phyloP scores from a whole-genome alignment of 1,139 yeast species.

The Saccharomycopsis crataegensis region DNA sequence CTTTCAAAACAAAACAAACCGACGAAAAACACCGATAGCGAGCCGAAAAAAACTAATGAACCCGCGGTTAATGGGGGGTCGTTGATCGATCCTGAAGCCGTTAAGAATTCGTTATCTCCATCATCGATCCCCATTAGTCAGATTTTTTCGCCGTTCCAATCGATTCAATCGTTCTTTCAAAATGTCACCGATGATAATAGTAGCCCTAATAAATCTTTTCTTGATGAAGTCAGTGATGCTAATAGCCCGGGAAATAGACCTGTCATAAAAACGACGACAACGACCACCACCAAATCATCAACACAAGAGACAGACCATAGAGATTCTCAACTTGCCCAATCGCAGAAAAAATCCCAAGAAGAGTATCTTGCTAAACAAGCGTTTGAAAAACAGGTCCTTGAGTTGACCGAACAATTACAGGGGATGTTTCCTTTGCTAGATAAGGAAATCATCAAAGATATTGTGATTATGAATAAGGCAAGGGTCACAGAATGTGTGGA shows the following conservation, averaged over 20 bases:
- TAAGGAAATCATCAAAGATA: slow-evolving; percentile 59
- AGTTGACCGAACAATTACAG: slow-evolving; percentile 40
- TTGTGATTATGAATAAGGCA: slow-evolving; percentile 59
- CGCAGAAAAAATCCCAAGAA: slow-evolving; percentile 33
- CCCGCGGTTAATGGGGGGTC: not conserved
- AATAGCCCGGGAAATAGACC: not conserved
- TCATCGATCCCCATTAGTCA: slow-evolving; percentile 9
- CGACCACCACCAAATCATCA: not conserved
- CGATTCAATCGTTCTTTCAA: slow-evolving; percentile 17
- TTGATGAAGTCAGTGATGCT: slow-evolving; percentile 5
- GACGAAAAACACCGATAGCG: not conserved
- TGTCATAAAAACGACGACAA: not conserved
- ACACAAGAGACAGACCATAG: not conserved
- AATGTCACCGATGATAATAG: slow-evolving; percentile 3
- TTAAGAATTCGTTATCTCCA: slow-evolving; percentile 5
- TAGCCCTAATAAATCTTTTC: not conserved
- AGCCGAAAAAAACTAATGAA: too few relatives aligned
- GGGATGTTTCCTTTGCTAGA: slow-evolving; percentile 79
- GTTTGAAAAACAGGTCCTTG: slow-evolving; percentile 34
- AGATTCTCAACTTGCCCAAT: slow-evolving; percentile 21
- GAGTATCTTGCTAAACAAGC: slow-evolving; percentile 31
- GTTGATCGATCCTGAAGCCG: not conserved
- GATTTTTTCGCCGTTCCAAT: slow-evolving; percentile 17
- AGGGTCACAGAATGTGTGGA: slow-evolving; percentile 73
- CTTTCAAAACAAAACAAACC: not conserved